phyloP scores from a whole-genome alignment of 768 basidiomycete species.

The Omphalotus guepiniiformis region DNA sequence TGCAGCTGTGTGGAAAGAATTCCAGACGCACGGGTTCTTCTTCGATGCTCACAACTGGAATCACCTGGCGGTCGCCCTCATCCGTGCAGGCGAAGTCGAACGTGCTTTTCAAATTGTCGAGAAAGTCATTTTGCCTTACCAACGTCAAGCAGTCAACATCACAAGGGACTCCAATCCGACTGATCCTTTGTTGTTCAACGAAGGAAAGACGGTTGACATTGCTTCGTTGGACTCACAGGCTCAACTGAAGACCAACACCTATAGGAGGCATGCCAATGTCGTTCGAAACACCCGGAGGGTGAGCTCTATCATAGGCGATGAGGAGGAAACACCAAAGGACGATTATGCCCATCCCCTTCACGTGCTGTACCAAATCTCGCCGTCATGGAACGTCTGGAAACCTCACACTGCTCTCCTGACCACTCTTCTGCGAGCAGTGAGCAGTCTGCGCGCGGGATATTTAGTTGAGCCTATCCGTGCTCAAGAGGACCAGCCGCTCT shows the following conservation, averaged over 20 bases:
- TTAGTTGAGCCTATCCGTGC: conserved; percentile 39
- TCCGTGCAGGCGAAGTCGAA: conserved; percentile 77
- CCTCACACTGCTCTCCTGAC: conserved; percentile 51
- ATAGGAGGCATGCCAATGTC: conserved; percentile 5
- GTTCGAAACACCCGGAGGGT: conserved; percentile 10
- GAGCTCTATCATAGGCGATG: conserved; percentile 8
- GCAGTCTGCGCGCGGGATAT: conserved; percentile 46
- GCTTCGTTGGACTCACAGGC: neutral
- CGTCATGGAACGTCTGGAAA: conserved; percentile 62
- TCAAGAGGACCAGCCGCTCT: conserved; percentile 19
- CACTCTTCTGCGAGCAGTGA: conserved; percentile 41
- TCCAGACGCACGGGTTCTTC: conserved; percentile 59
- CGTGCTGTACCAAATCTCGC: conserved; percentile 58
- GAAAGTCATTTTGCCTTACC: conserved; percentile 63
- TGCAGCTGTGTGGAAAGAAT: conserved; percentile 59
- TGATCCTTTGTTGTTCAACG: conserved; percentile 35
- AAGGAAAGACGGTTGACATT: neutral
- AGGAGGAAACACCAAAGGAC: conserved; percentile 16
- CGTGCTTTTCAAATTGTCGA: conserved; percentile 84
- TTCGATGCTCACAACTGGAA: conserved; percentile 95
- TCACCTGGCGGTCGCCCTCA: conserved; percentile 67
- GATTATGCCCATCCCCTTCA: conserved; percentile 60
- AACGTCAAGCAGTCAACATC: conserved; percentile 25
- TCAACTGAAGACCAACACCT: conserved; percentile 5
- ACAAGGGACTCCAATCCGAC: conserved; percentile 28